Conservation (phyloP, 2,329 filamentous ascomycete genomes). For the Phialemonium atrogriseum region DNA sequence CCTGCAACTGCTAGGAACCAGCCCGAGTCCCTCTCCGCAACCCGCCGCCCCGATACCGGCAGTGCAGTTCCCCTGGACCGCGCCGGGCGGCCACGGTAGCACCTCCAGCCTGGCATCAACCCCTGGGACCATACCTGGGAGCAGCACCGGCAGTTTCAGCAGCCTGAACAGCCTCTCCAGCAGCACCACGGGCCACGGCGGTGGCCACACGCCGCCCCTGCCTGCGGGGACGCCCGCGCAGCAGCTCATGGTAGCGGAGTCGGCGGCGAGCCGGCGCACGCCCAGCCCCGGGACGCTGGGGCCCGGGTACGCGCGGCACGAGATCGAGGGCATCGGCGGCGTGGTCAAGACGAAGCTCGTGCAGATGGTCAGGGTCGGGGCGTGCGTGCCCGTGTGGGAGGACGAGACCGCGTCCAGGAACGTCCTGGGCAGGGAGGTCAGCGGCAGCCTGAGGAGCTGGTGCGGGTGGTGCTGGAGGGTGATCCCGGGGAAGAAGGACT, state of each 20-base stretch:
- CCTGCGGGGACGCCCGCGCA: conserved; percentile 2
- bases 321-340: conserved; percentile 86
- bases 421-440: conserved; percentile 63
- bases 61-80: no score
- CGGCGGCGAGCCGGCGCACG: conserved; percentile 21
- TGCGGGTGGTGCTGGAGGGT: conserved; percentile 86
- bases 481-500: conserved; percentile 50
- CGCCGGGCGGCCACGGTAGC: no score
- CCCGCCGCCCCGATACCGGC: no score
- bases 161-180: conserved; percentile 5
- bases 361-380: conserved; percentile 71
- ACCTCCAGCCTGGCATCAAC: no score
- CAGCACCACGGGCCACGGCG: conserved; percentile 1
- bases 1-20: conserved; percentile 7
- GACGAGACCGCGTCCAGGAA: conserved; percentile 62
- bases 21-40: no score
- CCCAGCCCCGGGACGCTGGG: conserved; percentile 42
- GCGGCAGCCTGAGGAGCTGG: conserved; percentile 66
- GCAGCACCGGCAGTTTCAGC: conserved; percentile 10
- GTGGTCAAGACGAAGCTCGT: conserved; percentile 84
- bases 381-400: conserved; percentile 77
- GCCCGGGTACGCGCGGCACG: conserved; percentile 74
- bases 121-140: no score
- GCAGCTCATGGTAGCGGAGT: conserved; percentile 9
- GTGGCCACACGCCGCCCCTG: neutral